phyloP scores from a whole-genome alignment of 148 eudicot genomes.

The Chenopodium suecicum region DNA sequence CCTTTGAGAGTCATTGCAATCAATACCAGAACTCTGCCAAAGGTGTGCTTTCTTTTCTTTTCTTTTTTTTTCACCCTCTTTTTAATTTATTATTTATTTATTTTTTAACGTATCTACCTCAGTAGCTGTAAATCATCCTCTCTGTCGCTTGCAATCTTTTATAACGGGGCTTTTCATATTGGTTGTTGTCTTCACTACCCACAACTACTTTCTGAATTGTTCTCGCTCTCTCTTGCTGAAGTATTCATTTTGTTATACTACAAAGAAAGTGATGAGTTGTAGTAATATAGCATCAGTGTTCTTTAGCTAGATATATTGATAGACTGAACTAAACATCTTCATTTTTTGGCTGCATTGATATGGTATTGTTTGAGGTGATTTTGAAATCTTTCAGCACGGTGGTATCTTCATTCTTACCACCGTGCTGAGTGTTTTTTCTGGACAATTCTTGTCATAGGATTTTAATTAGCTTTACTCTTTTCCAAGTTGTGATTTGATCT shows the following conservation, averaged over 20 bases:
- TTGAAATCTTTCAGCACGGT: background rate
- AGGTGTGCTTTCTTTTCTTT: conserved; percentile 22
- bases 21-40: conserved; percentile 24
- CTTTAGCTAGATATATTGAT: background rate
- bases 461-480: background rate
- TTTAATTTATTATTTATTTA: too few species aligned
- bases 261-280: background rate
- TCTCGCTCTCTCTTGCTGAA: background rate
- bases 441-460: background rate
- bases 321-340: background rate
- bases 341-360: background rate
- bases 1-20: conserved; percentile 32
- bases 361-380: conserved; percentile 2
- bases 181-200: background rate
- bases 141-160: background rate
- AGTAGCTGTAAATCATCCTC: conserved; percentile 3
- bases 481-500: background rate
- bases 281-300: background rate
- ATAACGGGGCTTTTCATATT: background rate
- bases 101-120: background rate
- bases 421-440: background rate
- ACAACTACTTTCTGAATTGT: background rate
- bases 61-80: too few species aligned
- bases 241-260: background rate
- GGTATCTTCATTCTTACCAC: background rate